Percentiles rank a stretch among this genome's conserved stretches.
phyloP scores from a whole-genome alignment of 805 yeast genomes.

The Phaffomyces antillensis region DNA sequence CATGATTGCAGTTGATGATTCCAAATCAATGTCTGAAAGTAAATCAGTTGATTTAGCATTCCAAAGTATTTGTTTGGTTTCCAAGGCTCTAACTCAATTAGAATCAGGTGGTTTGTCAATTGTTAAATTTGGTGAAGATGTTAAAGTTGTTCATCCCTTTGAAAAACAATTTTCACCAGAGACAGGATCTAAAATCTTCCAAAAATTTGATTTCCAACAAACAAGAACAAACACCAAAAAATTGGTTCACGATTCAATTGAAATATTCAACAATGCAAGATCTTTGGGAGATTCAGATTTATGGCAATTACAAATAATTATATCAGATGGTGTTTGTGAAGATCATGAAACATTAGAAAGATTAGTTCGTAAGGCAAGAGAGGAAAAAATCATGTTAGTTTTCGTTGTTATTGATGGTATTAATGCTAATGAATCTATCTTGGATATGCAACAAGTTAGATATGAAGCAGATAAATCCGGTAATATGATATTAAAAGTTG shows the following conservation, averaged over 20 bases:
- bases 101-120: constrained; percentile 92
- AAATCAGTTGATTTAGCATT: constrained; percentile 86
- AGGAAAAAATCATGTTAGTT: constrained; percentile 87
- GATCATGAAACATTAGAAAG: constrained; percentile 80
- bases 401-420: constrained; percentile 92
- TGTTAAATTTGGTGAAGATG: constrained; percentile 82
- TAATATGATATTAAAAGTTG: constrained; percentile 63
- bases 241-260: constrained; percentile 65
- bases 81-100: constrained; percentile 86
- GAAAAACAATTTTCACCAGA: constrained; percentile 78
- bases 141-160: constrained; percentile 83
- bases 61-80: constrained; percentile 88
- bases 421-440: constrained; percentile 72
- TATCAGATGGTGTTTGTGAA: constrained; percentile 97
- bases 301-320: constrained; percentile 90
- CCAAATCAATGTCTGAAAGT: constrained; percentile 95
- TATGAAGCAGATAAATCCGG: constrained; percentile 71
- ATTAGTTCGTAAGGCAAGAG: constrained; percentile 86
- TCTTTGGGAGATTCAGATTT: constrained; percentile 48
- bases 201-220: constrained; percentile 87
- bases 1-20: constrained; percentile 95
- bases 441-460: constrained; percentile 91
- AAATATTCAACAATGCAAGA: constrained; percentile 56
- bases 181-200: constrained; percentile 77
- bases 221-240: constrained; percentile 75